These are phyloP conservation scores for Stropharia rugosoannulata DNA, from an alignment of 768 basidiomycete genomes.

Conservation along the genomic window DNA sequence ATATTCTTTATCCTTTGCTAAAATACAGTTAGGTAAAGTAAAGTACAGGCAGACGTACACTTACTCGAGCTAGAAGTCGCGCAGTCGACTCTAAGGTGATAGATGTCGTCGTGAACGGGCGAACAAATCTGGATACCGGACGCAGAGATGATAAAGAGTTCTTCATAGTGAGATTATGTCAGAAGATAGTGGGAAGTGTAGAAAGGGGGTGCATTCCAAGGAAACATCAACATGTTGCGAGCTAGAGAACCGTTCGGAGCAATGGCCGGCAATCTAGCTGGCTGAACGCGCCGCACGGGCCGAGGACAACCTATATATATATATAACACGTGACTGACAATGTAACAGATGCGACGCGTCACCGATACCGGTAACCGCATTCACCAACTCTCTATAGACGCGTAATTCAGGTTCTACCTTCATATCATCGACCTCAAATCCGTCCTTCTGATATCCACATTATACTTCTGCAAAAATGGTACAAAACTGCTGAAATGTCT, in stretches of 20 bases:
- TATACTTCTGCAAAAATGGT: conserved; percentile 37
- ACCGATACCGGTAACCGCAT: conserved; percentile 9
- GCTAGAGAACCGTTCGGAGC: no score
- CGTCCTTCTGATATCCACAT: conserved; percentile 9
- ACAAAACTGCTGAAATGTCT: conserved; percentile 9
- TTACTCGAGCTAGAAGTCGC: conserved; percentile 7
- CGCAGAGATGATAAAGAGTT: neutral
- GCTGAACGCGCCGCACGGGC: no score
- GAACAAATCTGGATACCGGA: neutral
- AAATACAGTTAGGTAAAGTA: neutral
- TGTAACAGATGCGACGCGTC: conserved; percentile 39
- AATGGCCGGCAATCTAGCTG: neutral
- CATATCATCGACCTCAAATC: conserved; percentile 1
- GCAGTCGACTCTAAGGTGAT: neutral
- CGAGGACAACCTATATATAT: neutral
- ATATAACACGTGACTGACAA: conserved; percentile 25
- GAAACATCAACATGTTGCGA: no score
- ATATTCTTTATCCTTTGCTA: conserved; percentile 59
- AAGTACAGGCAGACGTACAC: neutral
- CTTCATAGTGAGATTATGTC: no score
- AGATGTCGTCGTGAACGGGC: conserved; percentile 1
- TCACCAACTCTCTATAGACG: conserved; percentile 25
- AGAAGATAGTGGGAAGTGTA: no score
- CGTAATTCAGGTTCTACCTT: conserved; percentile 23
- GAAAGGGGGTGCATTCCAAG: no score